Conservation (phyloP, 2,329 filamentous ascomycete genomes). For the Neofusicoccum parvum region DNA sequence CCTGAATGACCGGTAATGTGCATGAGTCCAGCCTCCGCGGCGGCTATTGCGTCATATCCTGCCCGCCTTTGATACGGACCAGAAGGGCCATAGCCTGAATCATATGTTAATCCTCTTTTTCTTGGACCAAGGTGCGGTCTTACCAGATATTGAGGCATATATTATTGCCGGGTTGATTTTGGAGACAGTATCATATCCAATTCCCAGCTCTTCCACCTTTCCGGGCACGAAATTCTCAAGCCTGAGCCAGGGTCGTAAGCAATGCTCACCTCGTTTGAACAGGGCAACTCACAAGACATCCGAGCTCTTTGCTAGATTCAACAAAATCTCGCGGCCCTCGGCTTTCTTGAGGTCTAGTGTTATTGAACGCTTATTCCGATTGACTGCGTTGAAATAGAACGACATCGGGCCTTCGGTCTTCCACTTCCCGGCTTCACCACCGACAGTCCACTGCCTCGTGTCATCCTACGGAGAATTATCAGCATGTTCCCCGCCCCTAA, state of each 20-base stretch:
- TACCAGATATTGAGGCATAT: constrained; percentile 47
- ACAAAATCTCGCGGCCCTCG: constrained; percentile 33
- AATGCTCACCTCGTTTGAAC: no score
- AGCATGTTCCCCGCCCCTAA: neutral
- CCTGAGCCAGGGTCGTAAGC: neutral
- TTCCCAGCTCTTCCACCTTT: constrained; percentile 43
- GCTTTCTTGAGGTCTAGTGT: constrained; percentile 43
- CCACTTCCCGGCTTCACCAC: constrained; percentile 31
- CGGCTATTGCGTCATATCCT: constrained; percentile 51
- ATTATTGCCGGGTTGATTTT: constrained; percentile 44
- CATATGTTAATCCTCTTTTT: constrained; percentile 29
- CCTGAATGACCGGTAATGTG: constrained; percentile 48
- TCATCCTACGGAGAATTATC: constrained; percentile 26
- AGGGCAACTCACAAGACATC: constrained; percentile 37
- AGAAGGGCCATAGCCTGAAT: constrained; percentile 42
- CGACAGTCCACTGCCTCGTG: constrained; percentile 36
- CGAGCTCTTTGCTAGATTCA: constrained; percentile 27
- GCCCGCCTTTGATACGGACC: constrained; percentile 47
- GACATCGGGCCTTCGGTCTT: constrained; percentile 38
- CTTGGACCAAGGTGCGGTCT: neutral
- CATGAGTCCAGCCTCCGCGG: constrained; percentile 47
- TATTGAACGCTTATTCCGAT: constrained; percentile 50
- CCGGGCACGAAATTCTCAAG: constrained; percentile 51
- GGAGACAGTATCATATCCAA: constrained; percentile 44
- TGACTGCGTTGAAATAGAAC: constrained; percentile 48